Evolutionary conservation across 805 yeast species (phyloP), one percentile per base, ranked within the genome.

Genomic region (Monosporozyma aquatica): DNA sequence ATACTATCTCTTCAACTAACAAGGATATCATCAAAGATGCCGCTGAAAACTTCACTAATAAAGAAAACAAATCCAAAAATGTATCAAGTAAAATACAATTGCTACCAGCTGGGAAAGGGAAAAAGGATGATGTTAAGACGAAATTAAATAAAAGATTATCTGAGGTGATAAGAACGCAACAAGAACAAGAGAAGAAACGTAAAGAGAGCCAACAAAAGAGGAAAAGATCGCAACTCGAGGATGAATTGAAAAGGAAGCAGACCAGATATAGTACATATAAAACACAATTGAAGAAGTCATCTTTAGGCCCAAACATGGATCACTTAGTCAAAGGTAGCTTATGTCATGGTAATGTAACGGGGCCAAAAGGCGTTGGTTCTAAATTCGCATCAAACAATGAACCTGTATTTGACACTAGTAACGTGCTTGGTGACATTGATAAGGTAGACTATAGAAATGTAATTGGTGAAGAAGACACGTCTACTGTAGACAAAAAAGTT

Each of bases 151-250:
- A 57, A 43, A 47, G 64, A 35, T 42, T 59, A 26, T 55, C 62
- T 18, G 62, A 55, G 25, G 61, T 59, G 6, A 52, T 56, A 48
- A 48, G 61, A 35, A 54, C 56, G 22, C 64, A 59, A 44, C 61
- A 58, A 40, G 57, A 58, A 37, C 56, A 51, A 33, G 53, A 49
- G 33, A 50, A 51, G 14, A 48, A 53, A 23, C 51, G 53, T 34
- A 52, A 46, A 28, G 57, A 54, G 18, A 30, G 13, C 6, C 35
- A 30, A 20, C 53, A 52, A n/a, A 55, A 54, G 30, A 55, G 54
- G 43, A 50, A 59, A 17, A 53, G 51, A 43, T 47, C 60, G 2
- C 55, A 52, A n/a, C 33, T 53, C 18, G 59, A 51, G 29, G 58
- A 53, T n/a, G 60, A 54, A 15, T 29, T 45, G n/a, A 50, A 46